Evolutionary conservation across 306 rosid genomes (phyloP), one percentile per base, ranked within the genome.

Genomic region (Inga leiocalycina): DNA sequence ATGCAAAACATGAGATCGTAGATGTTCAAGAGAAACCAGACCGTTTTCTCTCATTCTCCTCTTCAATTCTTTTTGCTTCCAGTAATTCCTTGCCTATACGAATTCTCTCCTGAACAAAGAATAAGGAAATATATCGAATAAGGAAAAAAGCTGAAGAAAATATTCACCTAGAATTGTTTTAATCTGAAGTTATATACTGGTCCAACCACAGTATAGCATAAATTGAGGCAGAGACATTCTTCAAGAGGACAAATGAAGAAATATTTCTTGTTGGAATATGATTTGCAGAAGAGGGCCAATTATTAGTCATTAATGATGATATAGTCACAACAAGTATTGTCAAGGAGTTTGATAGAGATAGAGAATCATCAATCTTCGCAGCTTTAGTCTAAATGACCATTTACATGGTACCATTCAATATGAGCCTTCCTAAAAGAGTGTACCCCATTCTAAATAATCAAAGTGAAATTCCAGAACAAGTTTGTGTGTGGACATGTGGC

Each of bases 1-100:
- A 81, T 44, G 70, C 24, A 68, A 64, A 22, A 78, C 45, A 65
- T 65, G 80, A 56, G 66, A 90, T 41, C 80, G 51, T 19, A 80
- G 69, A 45, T 45, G 32, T 73, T 62, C 37, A 34, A 80, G 77
- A 74, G 71, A 84, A 85, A 51, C 62, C 88, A 52, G 51, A 96
- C 99, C 98, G 86, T 88, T 96, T 96, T 88, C 97, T 89, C 88
- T 96, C 99, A 83, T 96, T 96, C 1, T 94, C 94, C 81, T 94
- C 98, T 85, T 94, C 99, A 46, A 91, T 94, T 86, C 97, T 91
- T 89, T 96, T 96, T 37, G 99, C 99, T 89, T 96, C 99, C 77
- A 96, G 79, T 80, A 96, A 88, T 82, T 96, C 99, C 88, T 92
- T 96, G 83, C 99, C 99, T n/a, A 96, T 79, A 62, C 99, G 95